These are phyloP conservation scores for Corymbia calophylla DNA, from an alignment of 441 rosid species.

Conservation along the genomic window DNA sequence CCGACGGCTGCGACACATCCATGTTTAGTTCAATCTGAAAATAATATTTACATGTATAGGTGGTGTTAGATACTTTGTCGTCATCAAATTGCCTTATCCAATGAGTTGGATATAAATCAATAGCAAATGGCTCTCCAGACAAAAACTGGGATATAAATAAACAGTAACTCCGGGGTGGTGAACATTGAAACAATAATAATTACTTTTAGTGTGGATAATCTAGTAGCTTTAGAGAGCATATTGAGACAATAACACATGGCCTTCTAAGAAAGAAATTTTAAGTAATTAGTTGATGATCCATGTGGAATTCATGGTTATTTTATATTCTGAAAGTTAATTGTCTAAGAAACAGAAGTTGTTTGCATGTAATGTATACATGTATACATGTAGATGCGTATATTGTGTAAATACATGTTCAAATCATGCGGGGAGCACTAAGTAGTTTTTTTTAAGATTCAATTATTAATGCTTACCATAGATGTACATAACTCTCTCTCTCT, in stretches of 20 bases:
- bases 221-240: background rate
- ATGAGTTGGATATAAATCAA: background rate
- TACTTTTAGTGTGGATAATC: background rate
- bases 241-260: background rate
- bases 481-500: background rate
- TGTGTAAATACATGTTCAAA: background rate
- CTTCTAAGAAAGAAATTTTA: background rate
- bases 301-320: background rate
- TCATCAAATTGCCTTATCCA: background rate
- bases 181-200: background rate
- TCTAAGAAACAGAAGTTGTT: background rate
- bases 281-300: background rate
- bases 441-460: background rate
- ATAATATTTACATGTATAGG: background rate
- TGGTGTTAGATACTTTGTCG: background rate
- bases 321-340: background rate
- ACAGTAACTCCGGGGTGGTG: background rate
- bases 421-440: background rate
- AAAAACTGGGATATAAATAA: background rate
- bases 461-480: background rate
- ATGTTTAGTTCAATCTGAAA: background rate
- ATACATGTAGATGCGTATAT: background rate
- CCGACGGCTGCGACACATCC: background rate
- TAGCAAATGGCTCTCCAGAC: background rate
- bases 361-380: background rate